phyloP scores from a whole-genome alignment of 164 flowering plant genomes.

The Nelumbo lutea region DNA sequence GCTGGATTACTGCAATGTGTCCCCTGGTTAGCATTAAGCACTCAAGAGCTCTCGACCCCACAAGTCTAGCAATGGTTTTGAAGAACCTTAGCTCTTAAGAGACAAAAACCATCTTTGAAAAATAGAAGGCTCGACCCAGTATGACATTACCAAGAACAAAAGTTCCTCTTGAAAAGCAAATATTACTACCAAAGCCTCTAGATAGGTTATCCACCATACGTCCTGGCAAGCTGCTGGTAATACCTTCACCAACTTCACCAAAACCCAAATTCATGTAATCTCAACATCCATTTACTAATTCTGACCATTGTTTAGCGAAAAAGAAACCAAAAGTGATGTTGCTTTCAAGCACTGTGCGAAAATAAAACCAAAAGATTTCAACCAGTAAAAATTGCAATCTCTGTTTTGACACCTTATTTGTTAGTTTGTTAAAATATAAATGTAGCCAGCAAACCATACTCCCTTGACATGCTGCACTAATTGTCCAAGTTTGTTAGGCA shows the following conservation, averaged over 20 bases:
- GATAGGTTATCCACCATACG: slow-evolving; percentile 26
- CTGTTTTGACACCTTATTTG: slow-evolving; percentile 37
- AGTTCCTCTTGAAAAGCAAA: slow-evolving; percentile 32
- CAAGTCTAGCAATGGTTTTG: slow-evolving; percentile 30
- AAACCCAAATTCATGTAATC: slow-evolving; percentile 10
- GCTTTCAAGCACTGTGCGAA: slow-evolving; percentile 48
- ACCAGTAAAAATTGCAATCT: slow-evolving; percentile 43
- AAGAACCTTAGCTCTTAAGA: slow-evolving; percentile 43
- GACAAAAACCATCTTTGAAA: slow-evolving; percentile 78
- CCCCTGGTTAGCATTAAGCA: slow-evolving; percentile 13
- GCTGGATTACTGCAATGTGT: neutral
- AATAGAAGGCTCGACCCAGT: slow-evolving; percentile 31
- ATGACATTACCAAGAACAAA: slow-evolving; percentile 23
- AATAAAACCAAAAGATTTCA: slow-evolving; percentile 42
- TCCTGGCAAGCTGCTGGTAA: slow-evolving; percentile 10
- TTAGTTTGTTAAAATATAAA: slow-evolving; percentile 44
- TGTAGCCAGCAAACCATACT: slow-evolving; percentile 49
- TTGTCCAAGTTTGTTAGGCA: slow-evolving; percentile 55
- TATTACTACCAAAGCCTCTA: slow-evolving; percentile 18
- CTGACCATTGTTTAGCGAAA: slow-evolving; percentile 22
- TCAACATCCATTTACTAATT: slow-evolving; percentile 18
- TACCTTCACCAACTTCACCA: slow-evolving; percentile 15
- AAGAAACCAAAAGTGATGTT: slow-evolving; percentile 29
- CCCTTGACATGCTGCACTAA: slow-evolving; percentile 64
- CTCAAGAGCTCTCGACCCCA: slow-evolving; percentile 22